Conservation (phyloP, 495 filamentous ascomycete genomes). For the Gamarada debralockiae region DNA sequence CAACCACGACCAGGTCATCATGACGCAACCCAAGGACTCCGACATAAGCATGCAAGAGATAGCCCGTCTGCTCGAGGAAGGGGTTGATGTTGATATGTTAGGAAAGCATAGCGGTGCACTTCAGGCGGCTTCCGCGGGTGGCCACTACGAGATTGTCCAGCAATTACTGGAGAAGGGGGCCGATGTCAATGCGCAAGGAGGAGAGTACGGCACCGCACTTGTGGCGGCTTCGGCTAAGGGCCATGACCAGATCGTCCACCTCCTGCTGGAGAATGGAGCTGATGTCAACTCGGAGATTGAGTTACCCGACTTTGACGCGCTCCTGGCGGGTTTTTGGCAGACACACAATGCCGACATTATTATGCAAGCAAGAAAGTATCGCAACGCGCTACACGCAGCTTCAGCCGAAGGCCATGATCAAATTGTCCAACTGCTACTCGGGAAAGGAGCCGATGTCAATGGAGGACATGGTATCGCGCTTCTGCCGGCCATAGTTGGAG, state of each 20-base stretch:
- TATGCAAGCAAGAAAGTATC: slow-evolving; percentile 9
- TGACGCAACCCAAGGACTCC: too few relatives aligned
- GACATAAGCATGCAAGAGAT: too few relatives aligned
- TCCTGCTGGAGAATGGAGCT: slow-evolving; percentile 22
- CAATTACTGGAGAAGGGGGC: slow-evolving; percentile 17
- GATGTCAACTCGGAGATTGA: background rate
- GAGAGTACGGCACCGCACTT: slow-evolving; percentile 14
- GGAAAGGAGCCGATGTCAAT: slow-evolving; percentile 15
- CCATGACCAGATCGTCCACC: slow-evolving; percentile 21
- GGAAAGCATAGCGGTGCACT: slow-evolving; percentile 6
- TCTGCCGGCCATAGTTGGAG: too few relatives aligned
- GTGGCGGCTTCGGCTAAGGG: slow-evolving; percentile 17
- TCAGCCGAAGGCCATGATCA: slow-evolving; percentile 13
- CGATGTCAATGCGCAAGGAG: slow-evolving; percentile 20
- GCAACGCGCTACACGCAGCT: slow-evolving; percentile 20
- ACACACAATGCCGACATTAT: slow-evolving; percentile 28
- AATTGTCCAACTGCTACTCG: slow-evolving; percentile 26
- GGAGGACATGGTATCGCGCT: too few relatives aligned
- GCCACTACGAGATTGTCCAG: slow-evolving; percentile 17
- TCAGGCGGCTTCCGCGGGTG: slow-evolving; percentile 10
- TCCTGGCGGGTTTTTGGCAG: too few relatives aligned
- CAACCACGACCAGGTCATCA: too few relatives aligned
- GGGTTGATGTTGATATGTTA: slow-evolving; percentile 18
- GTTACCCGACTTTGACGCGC: too few relatives aligned
- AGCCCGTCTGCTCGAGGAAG: slow-evolving; percentile 23